Evolutionary conservation across 768 basidiomycete species (phyloP).

Genomic region (Leccinum barrowsii): DNA sequence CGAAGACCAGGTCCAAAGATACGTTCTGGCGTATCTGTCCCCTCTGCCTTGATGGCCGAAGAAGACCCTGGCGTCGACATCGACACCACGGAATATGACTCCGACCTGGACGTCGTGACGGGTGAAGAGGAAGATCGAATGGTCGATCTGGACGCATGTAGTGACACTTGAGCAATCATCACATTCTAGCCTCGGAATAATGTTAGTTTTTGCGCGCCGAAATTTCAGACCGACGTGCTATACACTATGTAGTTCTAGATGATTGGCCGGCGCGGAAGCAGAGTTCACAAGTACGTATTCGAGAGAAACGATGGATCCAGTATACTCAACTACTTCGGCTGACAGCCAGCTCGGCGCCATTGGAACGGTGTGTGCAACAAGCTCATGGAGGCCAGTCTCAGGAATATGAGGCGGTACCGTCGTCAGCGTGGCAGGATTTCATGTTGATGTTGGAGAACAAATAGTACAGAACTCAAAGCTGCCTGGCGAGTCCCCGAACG

Average conservation of each 20-base stretch:
- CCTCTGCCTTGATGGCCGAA: constrained; percentile 28
- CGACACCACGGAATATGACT: constrained; percentile 4
- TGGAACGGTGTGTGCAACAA: no score
- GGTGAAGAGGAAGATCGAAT: constrained; percentile 10
- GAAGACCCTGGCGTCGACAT: not conserved
- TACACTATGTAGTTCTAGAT: not conserved
- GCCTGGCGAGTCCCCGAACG: no score
- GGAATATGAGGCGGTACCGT: no score
- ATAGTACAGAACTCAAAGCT: no score
- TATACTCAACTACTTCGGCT: no score
- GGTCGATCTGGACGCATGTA: constrained; percentile 23
- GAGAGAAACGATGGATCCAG: no score
- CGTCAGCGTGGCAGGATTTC: no score
- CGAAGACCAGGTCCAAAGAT: constrained; percentile 61
- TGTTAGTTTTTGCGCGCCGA: not conserved
- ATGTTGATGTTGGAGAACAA: no score
- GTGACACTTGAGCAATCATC: constrained; percentile 10
- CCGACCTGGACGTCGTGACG: constrained; percentile 11
- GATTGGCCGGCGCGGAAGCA: not conserved
- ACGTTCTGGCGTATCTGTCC: constrained; percentile 53
- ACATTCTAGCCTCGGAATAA: not conserved
- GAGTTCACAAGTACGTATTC: not conserved
- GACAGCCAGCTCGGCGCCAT: no score
- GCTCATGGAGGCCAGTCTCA: no score
- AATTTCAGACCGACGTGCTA: not conserved